Conservation (phyloP, 2,329 filamentous ascomycete genomes). For the Fusarium sp. region DNA sequence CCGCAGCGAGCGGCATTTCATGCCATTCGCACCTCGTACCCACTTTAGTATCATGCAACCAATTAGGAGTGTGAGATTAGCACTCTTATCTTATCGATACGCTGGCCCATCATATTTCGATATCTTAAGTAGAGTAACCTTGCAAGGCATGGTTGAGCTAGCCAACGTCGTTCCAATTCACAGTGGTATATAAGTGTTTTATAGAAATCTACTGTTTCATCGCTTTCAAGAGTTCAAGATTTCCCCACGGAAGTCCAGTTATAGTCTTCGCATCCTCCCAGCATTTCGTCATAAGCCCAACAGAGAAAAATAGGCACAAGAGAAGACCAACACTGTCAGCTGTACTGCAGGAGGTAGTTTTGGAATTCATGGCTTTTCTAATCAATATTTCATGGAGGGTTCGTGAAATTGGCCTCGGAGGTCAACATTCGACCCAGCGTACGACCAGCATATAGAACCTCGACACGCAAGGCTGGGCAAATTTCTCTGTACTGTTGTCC, state of each 20-base stretch:
- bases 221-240: background rate
- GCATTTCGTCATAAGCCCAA: background rate
- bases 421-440: rapidly evolving
- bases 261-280: too few relatives aligned
- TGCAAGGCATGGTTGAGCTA: background rate
- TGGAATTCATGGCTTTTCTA: too few relatives aligned
- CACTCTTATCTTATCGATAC: background rate
- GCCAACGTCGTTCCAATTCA: background rate
- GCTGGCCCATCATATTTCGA: too few relatives aligned
- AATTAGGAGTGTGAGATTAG: background rate
- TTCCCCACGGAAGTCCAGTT: rapidly evolving
- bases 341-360: rapidly evolving
- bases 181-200: too few relatives aligned
- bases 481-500: background rate
- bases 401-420: too few relatives aligned
- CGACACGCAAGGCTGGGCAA: too few relatives aligned
- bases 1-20: background rate
- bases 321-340: background rate
- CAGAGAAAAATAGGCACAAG: background rate
- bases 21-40: background rate
- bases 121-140: background rate
- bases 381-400: too few relatives aligned
- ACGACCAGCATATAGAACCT: background rate
- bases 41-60: background rate
- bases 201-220: too few relatives aligned